Base-by-base conservation (phyloP, 768 basidiomycete genomes). In the Hericium coralloides region DNA sequence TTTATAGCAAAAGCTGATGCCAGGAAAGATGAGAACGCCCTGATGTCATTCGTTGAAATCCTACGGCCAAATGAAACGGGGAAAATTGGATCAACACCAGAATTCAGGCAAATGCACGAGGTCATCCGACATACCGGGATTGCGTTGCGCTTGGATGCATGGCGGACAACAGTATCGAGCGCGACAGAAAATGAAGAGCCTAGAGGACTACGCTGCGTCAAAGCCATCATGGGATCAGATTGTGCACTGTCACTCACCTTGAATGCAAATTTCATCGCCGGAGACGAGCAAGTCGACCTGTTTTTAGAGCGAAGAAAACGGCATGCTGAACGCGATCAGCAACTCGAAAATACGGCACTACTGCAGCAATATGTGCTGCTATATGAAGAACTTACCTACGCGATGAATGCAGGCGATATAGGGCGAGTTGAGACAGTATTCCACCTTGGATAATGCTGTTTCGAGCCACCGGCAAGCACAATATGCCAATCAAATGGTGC, bases 401-500 rank as follows among this genome's bases (percentile, higher is more conserved):
- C 39, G 3, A 41, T 41, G 39, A 41, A 41, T 12, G 39, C 39
- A 14, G 39, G 39, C 1, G 73, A 73, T 53, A 69, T 74, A 50
- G 70, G 72, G 0, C 59, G 68, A 2, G 62, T 73, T 2, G 70
- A 72, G 55, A 38, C 58, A 1, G 55, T 59, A 2, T 62, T 72
- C 38, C 10, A 14, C 60, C 58, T 0, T 74, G 72, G 70, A 64
- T 67, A 3, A 55, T 49, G 3, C 59, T 74, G 4, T 72, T 71
- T 64, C 60, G 64, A 31, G 66, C 60, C 0, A 54, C 53, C 7
- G 65, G 69, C 12, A 74, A 74, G 58, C 71, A 68, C 25, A 68
- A 47, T 67, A 68, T 59, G 58, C 66, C 0, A 55, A 58, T 9
- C 60, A 69, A 17, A 53, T 72, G n/a, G n/a, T 61, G 1, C 56